These are phyloP conservation scores for Tolypocladium tropicale DNA, from an alignment of 2,329 filamentous ascomycete species.

Conservation along the genomic window DNA sequence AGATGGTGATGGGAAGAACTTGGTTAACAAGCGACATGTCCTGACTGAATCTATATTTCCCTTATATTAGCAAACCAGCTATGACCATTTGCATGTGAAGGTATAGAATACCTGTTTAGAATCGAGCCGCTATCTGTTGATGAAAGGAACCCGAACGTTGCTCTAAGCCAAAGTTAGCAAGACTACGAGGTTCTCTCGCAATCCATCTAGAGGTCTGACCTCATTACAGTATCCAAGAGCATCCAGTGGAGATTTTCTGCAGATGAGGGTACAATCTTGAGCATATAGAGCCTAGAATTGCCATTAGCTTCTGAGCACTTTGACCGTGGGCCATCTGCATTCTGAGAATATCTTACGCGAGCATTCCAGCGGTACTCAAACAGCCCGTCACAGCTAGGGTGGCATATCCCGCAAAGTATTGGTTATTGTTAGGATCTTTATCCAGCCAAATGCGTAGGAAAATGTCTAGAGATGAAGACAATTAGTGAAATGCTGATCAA, in stretches of 20 bases:
- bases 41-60: conserved; percentile 5
- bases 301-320: neutral
- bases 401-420: conserved; percentile 3
- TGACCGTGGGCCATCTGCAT: neutral
- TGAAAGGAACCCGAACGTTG: conserved; percentile 1
- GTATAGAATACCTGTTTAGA: conserved; percentile 1
- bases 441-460: conserved; percentile 4
- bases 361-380: neutral
- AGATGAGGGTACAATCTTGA: conserved; percentile 1
- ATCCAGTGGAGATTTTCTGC: conserved; percentile 1
- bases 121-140: neutral
- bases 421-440: neutral
- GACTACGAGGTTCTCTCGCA: neutral
- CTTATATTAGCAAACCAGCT: neutral
- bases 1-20: conserved; percentile 2
- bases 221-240: conserved; percentile 1
- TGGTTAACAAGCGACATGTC: conserved; percentile 6
- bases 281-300: neutral
- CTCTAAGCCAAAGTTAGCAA: neutral
- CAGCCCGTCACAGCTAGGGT: neutral
- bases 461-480: neutral
- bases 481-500: neutral
- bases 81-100: neutral
- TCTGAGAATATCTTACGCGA: neutral
- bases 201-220: neutral